phyloP scores from a whole-genome alignment of 805 yeast species.

The Wickerhamiella parazyma region DNA sequence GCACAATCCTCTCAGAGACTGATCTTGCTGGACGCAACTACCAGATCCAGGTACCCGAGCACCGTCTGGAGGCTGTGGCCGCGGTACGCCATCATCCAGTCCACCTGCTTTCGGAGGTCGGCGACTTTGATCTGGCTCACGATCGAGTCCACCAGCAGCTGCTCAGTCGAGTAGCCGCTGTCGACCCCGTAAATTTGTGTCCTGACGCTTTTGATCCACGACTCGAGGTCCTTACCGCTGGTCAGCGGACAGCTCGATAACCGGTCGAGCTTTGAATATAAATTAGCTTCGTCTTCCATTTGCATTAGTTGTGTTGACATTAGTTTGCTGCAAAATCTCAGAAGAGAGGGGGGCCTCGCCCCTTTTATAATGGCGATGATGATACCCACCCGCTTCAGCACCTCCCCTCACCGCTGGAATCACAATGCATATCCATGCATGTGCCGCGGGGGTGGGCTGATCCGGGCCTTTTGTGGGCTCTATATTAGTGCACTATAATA shows the following conservation, averaged over 20 bases:
- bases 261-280: constrained; percentile 3
- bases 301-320: background rate
- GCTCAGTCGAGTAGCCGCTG: constrained; percentile 1
- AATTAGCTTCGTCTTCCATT: background rate
- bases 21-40: background rate
- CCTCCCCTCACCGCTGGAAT: constrained; percentile 1
- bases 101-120: constrained; percentile 8
- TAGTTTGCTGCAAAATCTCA: background rate
- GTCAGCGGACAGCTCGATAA: constrained; percentile 1
- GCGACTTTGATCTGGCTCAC: constrained; percentile 8
- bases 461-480: background rate
- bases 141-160: constrained; percentile 8
- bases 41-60: constrained; percentile 9
- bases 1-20: background rate
- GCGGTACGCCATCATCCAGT: constrained; percentile 11
- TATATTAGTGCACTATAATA: background rate
- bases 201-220: constrained; percentile 3
- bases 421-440: constrained; percentile 5
- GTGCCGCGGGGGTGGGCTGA: constrained; percentile 1
- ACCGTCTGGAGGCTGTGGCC: constrained; percentile 10
- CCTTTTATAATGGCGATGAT: background rate
- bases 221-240: constrained; percentile 1
- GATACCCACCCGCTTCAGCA: background rate
- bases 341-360: background rate
- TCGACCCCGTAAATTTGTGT: background rate